Conservation (phyloP, 2,329 filamentous ascomycete species). For the Trichoderma citrinoviride region DNA sequence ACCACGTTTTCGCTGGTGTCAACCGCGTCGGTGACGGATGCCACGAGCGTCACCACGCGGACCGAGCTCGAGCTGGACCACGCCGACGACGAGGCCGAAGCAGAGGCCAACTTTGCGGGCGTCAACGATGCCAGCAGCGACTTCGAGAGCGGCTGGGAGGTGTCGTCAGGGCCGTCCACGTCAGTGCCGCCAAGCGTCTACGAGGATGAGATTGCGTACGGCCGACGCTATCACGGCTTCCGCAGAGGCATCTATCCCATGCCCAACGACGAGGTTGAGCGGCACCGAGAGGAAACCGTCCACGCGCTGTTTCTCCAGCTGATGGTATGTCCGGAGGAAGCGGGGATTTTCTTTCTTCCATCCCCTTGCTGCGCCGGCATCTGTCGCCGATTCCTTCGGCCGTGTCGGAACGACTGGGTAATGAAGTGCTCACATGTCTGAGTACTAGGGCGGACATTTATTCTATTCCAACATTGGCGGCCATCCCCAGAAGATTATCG, state of each 20-base stretch:
- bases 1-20: conserved; percentile 34
- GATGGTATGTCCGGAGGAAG: conserved; percentile 30
- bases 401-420: background rate
- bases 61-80: conserved; percentile 28
- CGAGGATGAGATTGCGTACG: conserved; percentile 35
- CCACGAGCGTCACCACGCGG: conserved; percentile 23
- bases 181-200: conserved; percentile 37
- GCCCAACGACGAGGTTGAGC: conserved; percentile 47
- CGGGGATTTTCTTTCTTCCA: background rate
- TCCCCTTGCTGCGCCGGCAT: background rate
- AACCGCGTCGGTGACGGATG: conserved; percentile 26
- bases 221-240: conserved; percentile 45
- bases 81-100: conserved; percentile 29
- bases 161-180: conserved; percentile 33
- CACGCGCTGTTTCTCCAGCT: conserved; percentile 47
- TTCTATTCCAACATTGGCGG: conserved; percentile 42
- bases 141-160: conserved; percentile 25
- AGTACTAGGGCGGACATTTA: conserved; percentile 38
- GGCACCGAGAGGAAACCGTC: conserved; percentile 45
- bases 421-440: background rate
- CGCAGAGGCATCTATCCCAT: conserved; percentile 45
- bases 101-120: conserved; percentile 28
- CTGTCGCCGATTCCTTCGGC: background rate
- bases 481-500: conserved; percentile 43
- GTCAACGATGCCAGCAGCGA: conserved; percentile 25